Conservation (phyloP, 2,329 filamentous ascomycete species). For the Ophiostoma ulmi region DNA sequence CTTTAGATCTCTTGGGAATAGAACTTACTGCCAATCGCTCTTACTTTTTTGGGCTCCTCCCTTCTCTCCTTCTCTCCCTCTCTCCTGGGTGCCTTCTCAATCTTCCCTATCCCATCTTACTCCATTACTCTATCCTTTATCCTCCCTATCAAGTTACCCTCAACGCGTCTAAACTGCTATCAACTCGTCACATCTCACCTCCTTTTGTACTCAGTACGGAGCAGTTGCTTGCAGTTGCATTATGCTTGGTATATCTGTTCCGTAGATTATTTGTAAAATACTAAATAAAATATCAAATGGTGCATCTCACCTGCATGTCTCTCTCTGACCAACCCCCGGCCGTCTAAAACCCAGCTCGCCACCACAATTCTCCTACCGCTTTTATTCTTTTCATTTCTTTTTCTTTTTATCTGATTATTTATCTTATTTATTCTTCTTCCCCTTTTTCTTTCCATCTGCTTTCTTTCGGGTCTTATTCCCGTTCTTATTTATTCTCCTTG, state of each 20-base stretch:
- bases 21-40: neutral
- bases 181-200: neutral
- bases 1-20: neutral
- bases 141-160: neutral
- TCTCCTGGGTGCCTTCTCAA: neutral
- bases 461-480: too few relatives aligned
- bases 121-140: neutral
- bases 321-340: neutral
- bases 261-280: neutral
- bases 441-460: neutral
- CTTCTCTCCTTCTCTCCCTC: neutral
- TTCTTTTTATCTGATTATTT: neutral
- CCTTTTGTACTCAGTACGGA: too few relatives aligned
- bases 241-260: neutral
- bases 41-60: neutral
- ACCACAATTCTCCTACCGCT: neutral
- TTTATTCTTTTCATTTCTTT: neutral
- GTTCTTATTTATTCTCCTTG: neutral
- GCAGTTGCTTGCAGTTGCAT: neutral
- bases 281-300: too few relatives aligned
- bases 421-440: neutral
- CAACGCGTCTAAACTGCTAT: neutral
- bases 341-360: neutral
- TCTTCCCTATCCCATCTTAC: constrained; percentile 1
- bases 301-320: neutral